These are phyloP conservation scores for Boletus coccyginus DNA, from an alignment of 768 basidiomycete genomes.

Conservation along the genomic window DNA sequence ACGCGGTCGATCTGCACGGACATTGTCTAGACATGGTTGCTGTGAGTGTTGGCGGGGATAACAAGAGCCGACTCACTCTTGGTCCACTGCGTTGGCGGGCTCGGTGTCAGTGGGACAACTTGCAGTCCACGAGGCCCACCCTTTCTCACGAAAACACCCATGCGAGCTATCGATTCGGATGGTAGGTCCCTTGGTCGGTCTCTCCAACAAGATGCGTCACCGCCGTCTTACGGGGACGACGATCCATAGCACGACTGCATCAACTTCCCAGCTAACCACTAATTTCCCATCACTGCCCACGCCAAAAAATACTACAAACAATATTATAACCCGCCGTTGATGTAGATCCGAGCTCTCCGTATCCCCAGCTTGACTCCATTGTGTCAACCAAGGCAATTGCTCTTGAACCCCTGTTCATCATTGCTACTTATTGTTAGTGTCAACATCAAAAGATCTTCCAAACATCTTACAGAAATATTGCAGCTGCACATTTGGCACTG, in stretches of 20 bases:
- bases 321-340: not conserved
- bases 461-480: too few species aligned
- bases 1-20: constrained; percentile 30
- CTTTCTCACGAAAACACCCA: constrained; percentile 13
- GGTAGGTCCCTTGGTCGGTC: too few species aligned
- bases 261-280: not conserved
- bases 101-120: constrained; percentile 14
- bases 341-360: not conserved
- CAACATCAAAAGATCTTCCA: not conserved
- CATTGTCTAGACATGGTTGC: constrained; percentile 8
- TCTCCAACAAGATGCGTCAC: too few species aligned
- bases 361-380: not conserved
- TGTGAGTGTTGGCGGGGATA: not conserved
- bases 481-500: too few species aligned
- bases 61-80: constrained; percentile 2
- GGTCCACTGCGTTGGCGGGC: constrained; percentile 14
- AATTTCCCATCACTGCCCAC: not conserved
- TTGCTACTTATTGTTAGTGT: not conserved
- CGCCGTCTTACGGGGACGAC: too few species aligned
- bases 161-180: not conserved
- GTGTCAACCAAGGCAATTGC: not conserved
- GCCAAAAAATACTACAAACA: not conserved
- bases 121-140: constrained; percentile 17
- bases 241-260: not conserved
- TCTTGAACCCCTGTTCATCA: not conserved